Evolutionary conservation across 108 stramenopile species (phyloP), one percentile per base, ranked within the genome.

Genomic region (Nitzschia sp.): DNA sequence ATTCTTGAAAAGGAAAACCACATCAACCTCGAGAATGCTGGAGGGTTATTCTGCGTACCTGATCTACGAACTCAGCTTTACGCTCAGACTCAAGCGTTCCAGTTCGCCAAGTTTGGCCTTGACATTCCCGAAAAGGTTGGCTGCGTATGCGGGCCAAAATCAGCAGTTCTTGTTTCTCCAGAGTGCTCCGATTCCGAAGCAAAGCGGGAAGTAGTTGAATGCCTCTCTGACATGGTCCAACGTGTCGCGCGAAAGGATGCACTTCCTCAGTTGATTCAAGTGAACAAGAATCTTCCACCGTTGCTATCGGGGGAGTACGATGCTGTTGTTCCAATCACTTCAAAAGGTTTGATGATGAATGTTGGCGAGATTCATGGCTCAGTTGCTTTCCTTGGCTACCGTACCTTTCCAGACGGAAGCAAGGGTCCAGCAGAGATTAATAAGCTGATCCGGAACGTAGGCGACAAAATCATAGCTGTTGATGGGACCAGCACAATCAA

Each of bases 391-490:
- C 66, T 82, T 86, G 45, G 93, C 84, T 91, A 87, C 65, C 74
- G 90, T 15, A 63, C 32, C 9, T 68, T 83, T 30, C 80, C 86
- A 0, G 75, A 91, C 63, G 89, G 88, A 27, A 69, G 53, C 27
- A 86, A 82, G 54, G 90, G 93, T 17, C 93, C 90, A 2, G 69
- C 90, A 8, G 93, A 94, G 63, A 28, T 75, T 0, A 78, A 71
- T 13, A 77, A 77, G 23, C 83, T 94, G 13, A 69, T 94, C 56
- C 86, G 86, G 1, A 79, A 73, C 48, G 45, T 69, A 15, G 86
- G 86, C 30, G 93, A 94, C 61, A 76, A 85, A 36, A 94, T 94
- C 32, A 91, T 91, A 72, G 90, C 93, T 19, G 90, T 94, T 0
- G 85, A 94, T 65, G 93, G 93, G 13, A 55, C 76, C 13, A 85